Percentiles rank a stretch among this genome's conserved stretches.
These are phyloP conservation scores for Epichloe amarillans DNA, from an alignment of 2,329 filamentous ascomycete genomes.

Conservation along the genomic window DNA sequence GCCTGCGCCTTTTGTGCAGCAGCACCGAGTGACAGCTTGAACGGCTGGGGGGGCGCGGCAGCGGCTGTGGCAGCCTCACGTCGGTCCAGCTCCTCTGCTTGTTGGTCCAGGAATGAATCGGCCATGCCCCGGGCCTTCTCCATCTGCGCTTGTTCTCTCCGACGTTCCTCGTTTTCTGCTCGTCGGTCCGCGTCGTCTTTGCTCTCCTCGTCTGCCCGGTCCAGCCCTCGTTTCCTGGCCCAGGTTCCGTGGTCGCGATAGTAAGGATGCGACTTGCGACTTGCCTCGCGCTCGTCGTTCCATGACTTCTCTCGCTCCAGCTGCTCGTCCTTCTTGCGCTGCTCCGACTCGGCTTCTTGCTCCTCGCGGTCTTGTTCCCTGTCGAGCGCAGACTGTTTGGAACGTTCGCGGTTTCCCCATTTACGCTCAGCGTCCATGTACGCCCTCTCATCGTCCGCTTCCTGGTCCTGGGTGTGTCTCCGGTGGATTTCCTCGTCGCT, in stretches of 20 bases:
- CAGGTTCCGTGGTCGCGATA: slow-evolving; percentile 78
- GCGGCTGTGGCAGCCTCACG: slow-evolving; percentile 23
- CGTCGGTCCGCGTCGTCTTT: slow-evolving; percentile 73
- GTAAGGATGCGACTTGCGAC: slow-evolving; percentile 62
- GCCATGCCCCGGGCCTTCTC: slow-evolving; percentile 76
- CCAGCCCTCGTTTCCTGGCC: slow-evolving; percentile 65
- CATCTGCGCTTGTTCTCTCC: slow-evolving; percentile 54
- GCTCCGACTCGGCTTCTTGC: slow-evolving; percentile 53
- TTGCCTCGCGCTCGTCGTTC: slow-evolving; percentile 77
- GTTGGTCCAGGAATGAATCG: slow-evolving; percentile 77
- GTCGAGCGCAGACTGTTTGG: slow-evolving; percentile 70
- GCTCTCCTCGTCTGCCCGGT: slow-evolving; percentile 59
- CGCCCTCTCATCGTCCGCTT: slow-evolving; percentile 63
- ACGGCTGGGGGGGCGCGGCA: slow-evolving; percentile 46
- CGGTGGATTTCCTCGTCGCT: slow-evolving; percentile 76
- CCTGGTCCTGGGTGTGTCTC: slow-evolving; percentile 55
- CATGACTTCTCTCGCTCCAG: slow-evolving; percentile 55
- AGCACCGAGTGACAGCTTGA: slow-evolving; percentile 87
- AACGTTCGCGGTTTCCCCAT: slow-evolving; percentile 82
- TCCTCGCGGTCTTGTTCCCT: slow-evolving; percentile 72
- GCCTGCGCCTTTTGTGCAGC: slow-evolving; percentile 62
- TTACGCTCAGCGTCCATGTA: slow-evolving; percentile 78
- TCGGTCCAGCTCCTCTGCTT: slow-evolving; percentile 61
- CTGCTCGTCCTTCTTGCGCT: slow-evolving; percentile 55
- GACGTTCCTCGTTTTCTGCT: slow-evolving; percentile 62